A percentile compares a stretch with the other conserved stretches of the same genome.
phyloP scores from a whole-genome alignment of 1,139 yeast species.

The Candida sp. region DNA sequence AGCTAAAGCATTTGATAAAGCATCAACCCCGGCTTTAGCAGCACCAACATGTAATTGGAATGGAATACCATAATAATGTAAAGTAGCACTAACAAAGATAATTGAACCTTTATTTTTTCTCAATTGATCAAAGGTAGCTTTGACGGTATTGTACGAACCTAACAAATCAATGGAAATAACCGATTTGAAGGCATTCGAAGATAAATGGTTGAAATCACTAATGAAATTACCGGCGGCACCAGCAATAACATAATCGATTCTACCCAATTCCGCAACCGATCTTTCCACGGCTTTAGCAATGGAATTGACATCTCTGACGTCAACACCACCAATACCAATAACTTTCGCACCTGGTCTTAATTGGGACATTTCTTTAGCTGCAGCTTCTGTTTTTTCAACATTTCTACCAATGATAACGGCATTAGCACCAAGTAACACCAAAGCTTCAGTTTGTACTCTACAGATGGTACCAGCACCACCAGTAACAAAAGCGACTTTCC shows the following conservation, averaged over 20 bases:
- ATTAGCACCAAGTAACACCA: slow-evolving; percentile 81
- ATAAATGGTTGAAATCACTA: slow-evolving; percentile 73
- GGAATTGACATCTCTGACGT: slow-evolving; percentile 69
- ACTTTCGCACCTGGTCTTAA: slow-evolving; percentile 67
- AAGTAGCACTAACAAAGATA: slow-evolving; percentile 86
- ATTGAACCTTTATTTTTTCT: slow-evolving; percentile 66
- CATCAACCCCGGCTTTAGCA: slow-evolving; percentile 95
- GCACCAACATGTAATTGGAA: slow-evolving; percentile 90
- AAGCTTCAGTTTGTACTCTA: slow-evolving; percentile 84
- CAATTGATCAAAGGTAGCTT: slow-evolving; percentile 73
- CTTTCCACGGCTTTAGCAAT: slow-evolving; percentile 59
- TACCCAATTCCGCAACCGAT: slow-evolving; percentile 67
- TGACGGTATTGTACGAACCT: slow-evolving; percentile 86
- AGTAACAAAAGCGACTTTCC: slow-evolving; percentile 87
- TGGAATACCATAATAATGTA: slow-evolving; percentile 90
- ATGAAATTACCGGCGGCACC: slow-evolving; percentile 98
- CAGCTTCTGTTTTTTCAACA: slow-evolving; percentile 58
- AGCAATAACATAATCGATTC: slow-evolving; percentile 82
- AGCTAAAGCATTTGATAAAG: slow-evolving; percentile 79
- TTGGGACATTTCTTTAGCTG: slow-evolving; percentile 61
- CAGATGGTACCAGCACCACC: slow-evolving; percentile 98
- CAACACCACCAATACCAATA: slow-evolving; percentile 68
- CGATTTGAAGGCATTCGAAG: slow-evolving; percentile 84
- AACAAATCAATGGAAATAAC: slow-evolving; percentile 84
- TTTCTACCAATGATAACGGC: slow-evolving; percentile 90